Evolutionary conservation across 2,329 filamentous ascomycete species (phyloP).

Genomic region (Hypomyces perniciosus): DNA sequence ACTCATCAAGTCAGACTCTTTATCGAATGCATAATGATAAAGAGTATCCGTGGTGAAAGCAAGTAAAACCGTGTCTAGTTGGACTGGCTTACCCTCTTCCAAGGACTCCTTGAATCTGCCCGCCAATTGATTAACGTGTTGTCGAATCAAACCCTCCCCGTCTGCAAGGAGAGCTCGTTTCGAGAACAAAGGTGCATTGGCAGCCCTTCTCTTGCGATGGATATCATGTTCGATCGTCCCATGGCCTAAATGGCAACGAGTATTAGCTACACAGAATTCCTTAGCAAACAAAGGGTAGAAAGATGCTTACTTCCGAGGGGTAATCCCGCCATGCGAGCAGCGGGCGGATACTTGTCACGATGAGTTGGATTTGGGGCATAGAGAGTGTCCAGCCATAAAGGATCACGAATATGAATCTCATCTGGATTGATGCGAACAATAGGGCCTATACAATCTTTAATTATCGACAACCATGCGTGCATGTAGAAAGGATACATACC

Average conservation of each 20-base stretch:
- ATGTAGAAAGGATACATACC: constrained; percentile 13
- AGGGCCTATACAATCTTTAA: constrained; percentile 17
- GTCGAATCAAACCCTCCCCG: not conserved
- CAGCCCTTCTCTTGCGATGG: not conserved
- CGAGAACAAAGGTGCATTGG: constrained; percentile 3
- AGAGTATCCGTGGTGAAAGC: not conserved
- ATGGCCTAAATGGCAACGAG: not conserved
- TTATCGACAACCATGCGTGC: not conserved
- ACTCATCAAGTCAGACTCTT: not conserved
- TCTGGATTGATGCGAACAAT: constrained; percentile 25
- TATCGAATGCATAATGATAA: not conserved
- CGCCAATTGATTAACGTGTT: not conserved
- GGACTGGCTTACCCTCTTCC: not conserved
- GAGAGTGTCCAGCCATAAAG: constrained; percentile 20
- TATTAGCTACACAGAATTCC: too few species aligned
- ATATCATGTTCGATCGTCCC: constrained; percentile 1
- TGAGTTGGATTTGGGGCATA: constrained; percentile 12
- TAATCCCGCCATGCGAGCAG: not conserved
- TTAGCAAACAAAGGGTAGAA: too few species aligned
- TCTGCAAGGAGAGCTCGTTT: constrained; percentile 1
- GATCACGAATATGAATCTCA: constrained; percentile 24
- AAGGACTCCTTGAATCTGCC: not conserved
- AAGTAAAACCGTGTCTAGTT: not conserved
- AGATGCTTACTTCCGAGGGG: not conserved
- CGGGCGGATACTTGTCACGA: not conserved